Percentiles rank a stretch among this genome's conserved stretches.
Evolutionary conservation across 169 alveolate species (phyloP).

Genomic region (Plasmodium vinckei): DNA sequence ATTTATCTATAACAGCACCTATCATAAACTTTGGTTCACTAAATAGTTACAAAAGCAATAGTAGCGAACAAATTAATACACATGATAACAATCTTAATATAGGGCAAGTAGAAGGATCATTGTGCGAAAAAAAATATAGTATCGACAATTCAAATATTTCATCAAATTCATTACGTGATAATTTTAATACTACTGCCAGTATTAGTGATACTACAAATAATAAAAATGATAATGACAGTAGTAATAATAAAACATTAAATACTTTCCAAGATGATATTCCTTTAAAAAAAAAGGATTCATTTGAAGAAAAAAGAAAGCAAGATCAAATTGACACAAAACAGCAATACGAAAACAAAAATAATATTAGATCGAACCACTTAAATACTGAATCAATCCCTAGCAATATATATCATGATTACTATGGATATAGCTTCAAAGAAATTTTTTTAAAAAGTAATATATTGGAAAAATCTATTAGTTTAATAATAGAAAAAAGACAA

Average conservation of each 20-base stretch:
- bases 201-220: background rate
- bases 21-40: background rate
- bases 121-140: background rate
- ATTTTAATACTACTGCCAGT: background rate
- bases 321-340: background rate
- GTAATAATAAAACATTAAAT: background rate
- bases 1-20: background rate
- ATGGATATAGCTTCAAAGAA: conserved; percentile 68
- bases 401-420: conserved; percentile 55
- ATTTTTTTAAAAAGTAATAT: conserved; percentile 61
- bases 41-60: background rate
- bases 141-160: background rate
- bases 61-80: background rate
- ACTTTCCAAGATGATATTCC: background rate
- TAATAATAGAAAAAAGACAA: conserved; percentile 61
- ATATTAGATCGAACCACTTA: background rate
- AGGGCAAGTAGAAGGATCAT: background rate
- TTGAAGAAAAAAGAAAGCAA: background rate
- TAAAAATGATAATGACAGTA: background rate
- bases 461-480: conserved; percentile 59
- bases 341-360: background rate
- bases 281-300: background rate
- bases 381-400: background rate
- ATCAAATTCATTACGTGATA: background rate
- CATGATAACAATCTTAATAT: background rate